Conservation (phyloP, 129 eudicot genomes). For the Heracleum sosnowskyi region DNA sequence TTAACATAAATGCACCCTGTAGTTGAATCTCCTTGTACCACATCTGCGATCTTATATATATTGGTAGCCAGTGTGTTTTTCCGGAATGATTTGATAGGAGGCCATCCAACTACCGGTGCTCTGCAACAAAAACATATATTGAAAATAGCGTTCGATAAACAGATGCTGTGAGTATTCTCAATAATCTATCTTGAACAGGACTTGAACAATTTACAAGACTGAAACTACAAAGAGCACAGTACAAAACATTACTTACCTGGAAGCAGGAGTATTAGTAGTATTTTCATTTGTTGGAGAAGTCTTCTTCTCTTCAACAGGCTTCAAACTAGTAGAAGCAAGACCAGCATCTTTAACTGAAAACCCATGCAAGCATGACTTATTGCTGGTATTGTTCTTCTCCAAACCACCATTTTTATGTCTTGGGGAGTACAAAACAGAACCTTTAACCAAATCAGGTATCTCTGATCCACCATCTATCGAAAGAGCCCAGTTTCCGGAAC, state of each 20-base stretch:
- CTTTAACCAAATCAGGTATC: constrained; percentile 30
- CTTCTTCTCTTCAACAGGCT: constrained; percentile 44
- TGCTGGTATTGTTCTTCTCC: constrained; percentile 16
- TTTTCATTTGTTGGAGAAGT: constrained; percentile 27
- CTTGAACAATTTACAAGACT: neutral
- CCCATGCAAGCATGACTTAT: constrained; percentile 21
- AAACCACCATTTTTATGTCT: constrained; percentile 26
- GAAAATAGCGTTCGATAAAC: neutral
- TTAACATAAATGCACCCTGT: constrained; percentile 76
- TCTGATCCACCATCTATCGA: constrained; percentile 44
- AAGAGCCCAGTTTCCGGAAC: constrained; percentile 58
- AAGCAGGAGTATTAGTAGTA: constrained; percentile 41
- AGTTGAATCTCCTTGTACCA: constrained; percentile 30
- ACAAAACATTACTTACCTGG: constrained; percentile 60
- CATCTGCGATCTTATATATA: constrained; percentile 31
- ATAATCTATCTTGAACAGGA: neutral
- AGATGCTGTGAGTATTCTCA: neutral
- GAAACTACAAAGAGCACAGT: neutral
- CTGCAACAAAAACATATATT: constrained; percentile 29
- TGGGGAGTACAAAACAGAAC: constrained; percentile 33
- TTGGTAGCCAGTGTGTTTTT: constrained; percentile 81
- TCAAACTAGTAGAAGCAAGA: constrained; percentile 16
- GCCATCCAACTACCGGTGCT: constrained; percentile 98
- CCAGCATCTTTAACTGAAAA: constrained; percentile 11
- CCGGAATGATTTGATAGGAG: constrained; percentile 86